Base-by-base conservation (phyloP, 495 filamentous ascomycete genomes). In the Amniculicola lignicola region DNA sequence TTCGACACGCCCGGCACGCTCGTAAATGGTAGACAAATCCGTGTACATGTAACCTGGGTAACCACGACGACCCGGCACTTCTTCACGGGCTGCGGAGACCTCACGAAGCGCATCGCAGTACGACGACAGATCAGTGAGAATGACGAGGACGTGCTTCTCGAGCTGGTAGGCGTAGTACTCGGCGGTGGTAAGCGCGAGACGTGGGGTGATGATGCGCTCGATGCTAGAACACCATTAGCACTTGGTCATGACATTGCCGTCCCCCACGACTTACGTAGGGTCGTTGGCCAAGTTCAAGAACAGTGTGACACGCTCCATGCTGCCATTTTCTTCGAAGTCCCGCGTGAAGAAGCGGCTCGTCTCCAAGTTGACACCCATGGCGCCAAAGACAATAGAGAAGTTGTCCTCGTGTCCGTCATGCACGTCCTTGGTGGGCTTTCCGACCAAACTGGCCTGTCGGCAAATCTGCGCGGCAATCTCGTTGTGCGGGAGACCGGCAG, bases 41-140 rank as follows among this genome's bases (percentile, higher is more conserved):
- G 94, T 99, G 79, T 99, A 99, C 94, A 99, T 99, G 80, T 99
- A 99, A 89, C 94, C 94, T 44, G 94, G 94, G 77, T 95, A 99
- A 78, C 94, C 94, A 81, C 94, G 90, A 73, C 94, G 92, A 79
- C 94, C 94, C 53, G 94, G 94, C 37, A 99, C 94, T 87, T 99
- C 94, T 81, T 99, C 94, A 74, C 94, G 82, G 35, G 94, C 94
- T 39, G 94, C 90, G 14, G 94, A 99, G 36, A 96, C 91, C 72
- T 96, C 94, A 75, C 94, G 94, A 57, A 99, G 84, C 59, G 94
- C 94, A 72, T 99, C 94, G 71, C 94, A 99, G 79, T 97, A 99
- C 15, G 94, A 88, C 10, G 94, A 91, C 36, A 99, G 76, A 81
- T 99, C 94, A 31, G 94, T 97, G 70, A 99, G 86, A 70, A 99